Evolutionary conservation across 495 filamentous ascomycete genomes (phyloP).

Genomic region (Glonium stellatum): DNA sequence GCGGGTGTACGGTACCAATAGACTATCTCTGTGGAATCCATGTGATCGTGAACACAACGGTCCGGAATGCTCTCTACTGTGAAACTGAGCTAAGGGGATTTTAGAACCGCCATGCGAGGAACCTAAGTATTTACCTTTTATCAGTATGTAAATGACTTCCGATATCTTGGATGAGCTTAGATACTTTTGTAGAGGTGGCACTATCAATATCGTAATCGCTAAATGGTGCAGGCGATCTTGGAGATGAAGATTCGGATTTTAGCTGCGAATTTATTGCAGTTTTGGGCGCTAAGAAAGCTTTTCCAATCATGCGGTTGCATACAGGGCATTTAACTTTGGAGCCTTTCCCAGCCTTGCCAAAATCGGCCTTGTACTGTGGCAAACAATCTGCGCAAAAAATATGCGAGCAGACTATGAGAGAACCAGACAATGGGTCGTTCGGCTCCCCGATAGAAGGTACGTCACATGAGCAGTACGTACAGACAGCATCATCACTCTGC

Average conservation of each 20-base stretch:
- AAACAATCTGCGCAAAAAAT: conserved; percentile 7
- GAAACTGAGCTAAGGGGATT: neutral
- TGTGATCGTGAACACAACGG: neutral
- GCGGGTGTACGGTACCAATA: neutral
- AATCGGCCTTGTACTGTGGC: neutral
- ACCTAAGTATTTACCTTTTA: too few species aligned
- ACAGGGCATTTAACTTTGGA: neutral
- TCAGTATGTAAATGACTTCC: too few species aligned
- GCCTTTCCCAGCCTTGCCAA: neutral
- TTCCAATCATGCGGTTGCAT: neutral
- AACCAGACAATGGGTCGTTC: neutral
- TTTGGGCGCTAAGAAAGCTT: neutral
- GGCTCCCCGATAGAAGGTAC: neutral
- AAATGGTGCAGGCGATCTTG: neutral
- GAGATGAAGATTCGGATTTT: neutral
- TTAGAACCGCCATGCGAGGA: neutral
- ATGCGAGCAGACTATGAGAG: conserved; percentile 1
- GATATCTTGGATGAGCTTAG: too few species aligned
- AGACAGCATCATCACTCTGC: neutral
- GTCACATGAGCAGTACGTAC: conserved; percentile 9
- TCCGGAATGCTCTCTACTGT: neutral
- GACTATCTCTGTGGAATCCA: neutral
- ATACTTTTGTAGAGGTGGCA: too few species aligned
- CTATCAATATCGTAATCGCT: too few species aligned
- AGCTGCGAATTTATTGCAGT: neutral